A percentile compares a stretch with the other conserved stretches of the same genome.
Evolutionary conservation across 345 rosid species (phyloP).

Genomic region (Eucalyptus pumila): DNA sequence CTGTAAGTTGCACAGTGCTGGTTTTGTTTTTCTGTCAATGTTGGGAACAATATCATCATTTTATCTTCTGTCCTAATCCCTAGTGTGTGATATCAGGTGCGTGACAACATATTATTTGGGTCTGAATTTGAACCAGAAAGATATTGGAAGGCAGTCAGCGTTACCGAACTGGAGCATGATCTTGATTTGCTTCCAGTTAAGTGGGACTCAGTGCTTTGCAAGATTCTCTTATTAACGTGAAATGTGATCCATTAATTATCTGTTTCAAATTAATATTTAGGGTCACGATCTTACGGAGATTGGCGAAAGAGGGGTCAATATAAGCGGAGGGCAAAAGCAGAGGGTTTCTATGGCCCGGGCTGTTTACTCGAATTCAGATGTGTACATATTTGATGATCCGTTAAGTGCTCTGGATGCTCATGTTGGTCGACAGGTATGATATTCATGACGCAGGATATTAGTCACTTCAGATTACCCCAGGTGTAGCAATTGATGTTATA

Average conservation of each 20-base stretch:
- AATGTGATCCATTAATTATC: background rate
- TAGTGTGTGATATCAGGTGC: conserved; percentile 33
- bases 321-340: conserved; percentile 98
- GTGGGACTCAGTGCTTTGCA: conserved; percentile 1
- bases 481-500: background rate
- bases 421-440: conserved; percentile 74
- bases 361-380: conserved; percentile 81
- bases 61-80: background rate
- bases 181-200: conserved; percentile 49
- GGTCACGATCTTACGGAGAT: conserved; percentile 88
- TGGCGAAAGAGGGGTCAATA: conserved; percentile 12
- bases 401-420: conserved; percentile 96
- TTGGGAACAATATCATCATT: background rate
- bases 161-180: conserved; percentile 36
- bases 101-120: conserved; percentile 85
- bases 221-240: background rate
- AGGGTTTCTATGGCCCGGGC: conserved; percentile 98
- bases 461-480: background rate
- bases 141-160: conserved; percentile 74
- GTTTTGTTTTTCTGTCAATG: background rate
- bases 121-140: conserved; percentile 46
- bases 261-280: conserved; percentile 12
- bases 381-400: conserved; percentile 92
- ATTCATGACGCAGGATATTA: background rate
- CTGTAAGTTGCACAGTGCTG: background rate